A percentile compares a stretch with the other conserved stretches of the same genome.
Conservation (phyloP, 768 basidiomycete species). For the Tremella mesenterica region DNA sequence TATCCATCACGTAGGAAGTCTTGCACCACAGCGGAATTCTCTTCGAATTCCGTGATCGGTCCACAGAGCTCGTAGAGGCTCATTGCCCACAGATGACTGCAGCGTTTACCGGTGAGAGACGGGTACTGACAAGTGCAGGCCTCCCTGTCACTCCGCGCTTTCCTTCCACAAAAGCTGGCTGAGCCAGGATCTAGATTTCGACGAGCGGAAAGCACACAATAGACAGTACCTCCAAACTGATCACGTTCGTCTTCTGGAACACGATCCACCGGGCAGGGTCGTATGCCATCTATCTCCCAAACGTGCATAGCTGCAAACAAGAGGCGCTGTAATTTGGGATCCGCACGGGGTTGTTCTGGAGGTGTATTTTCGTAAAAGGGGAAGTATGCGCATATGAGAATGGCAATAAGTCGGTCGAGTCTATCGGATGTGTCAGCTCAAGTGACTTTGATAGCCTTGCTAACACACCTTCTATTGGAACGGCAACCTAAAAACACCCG, state of each 20-base stretch:
- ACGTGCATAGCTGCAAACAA: neutral
- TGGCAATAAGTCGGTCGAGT: slow-evolving; percentile 6
- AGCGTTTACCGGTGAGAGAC: neutral
- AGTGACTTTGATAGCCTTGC: neutral
- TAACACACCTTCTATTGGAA: slow-evolving; percentile 2
- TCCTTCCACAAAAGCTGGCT: neutral
- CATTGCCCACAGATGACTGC: slow-evolving; percentile 6
- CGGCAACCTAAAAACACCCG: slow-evolving; percentile 8
- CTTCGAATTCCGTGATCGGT: neutral
- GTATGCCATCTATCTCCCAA: slow-evolving; percentile 7
- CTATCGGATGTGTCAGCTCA: neutral
- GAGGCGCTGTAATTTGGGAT: neutral
- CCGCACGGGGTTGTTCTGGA: neutral
- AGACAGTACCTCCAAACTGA: neutral
- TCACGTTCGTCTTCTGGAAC: neutral
- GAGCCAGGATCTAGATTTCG: neutral
- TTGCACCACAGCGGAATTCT: neutral
- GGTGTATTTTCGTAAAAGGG: slow-evolving; percentile 7
- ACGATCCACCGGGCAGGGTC: neutral
- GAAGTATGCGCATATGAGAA: slow-evolving; percentile 4
- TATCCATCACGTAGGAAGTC: neutral
- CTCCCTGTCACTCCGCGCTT: neutral
- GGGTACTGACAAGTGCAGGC: slow-evolving; percentile 1
- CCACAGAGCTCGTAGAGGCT: slow-evolving; percentile 2
- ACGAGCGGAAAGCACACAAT: neutral